Base-by-base conservation (phyloP, 2,329 filamentous ascomycete species). In the Epichloe festucae region DNA sequence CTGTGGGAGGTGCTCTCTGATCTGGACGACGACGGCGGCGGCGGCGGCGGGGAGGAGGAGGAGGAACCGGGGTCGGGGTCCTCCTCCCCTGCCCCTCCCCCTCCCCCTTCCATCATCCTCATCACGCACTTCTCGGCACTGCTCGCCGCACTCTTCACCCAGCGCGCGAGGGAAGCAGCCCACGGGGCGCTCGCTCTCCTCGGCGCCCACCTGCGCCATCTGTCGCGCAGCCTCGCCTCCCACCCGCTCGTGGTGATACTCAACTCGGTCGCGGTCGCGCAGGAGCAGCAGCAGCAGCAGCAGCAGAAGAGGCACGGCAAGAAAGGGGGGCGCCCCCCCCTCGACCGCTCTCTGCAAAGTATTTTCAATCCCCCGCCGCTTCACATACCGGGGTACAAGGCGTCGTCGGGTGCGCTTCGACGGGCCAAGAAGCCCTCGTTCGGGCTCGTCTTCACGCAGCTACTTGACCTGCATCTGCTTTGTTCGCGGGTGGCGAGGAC, bases 1-100 rank as follows among this genome's bases (percentile, higher is more conserved):
- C 57, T 83, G 17, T 74, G 70, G 70, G 77, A 82, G 60, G 77
- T 77, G 1, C 57, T 83, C 36, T 63, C 60, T 2, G 80, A 83
- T 57, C 56, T 80, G 38, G 69, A 73, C 27, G 65, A 1, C 11
- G 47, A 21, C n/a, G 44, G 3, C 6, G 7, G 11, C 19, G 21
- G 1, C 21, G 5, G 4, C 43, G 21, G 1, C 21, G 21, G 1
- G 1, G 21, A 0, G 0, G 23, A 6, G 1, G 23, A 23, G 5
- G 23, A 3, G 23, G 23, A 7, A 0, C 6, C 23, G 23, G 23
- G 2, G 6, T 2, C 23, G 5, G 23, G 23, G 6, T 3, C 23
- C 21, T 4, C 7, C 23, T 0, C 6, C 23, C 2, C 23, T 0
- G 2, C 7, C 2, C 23, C 23, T 8, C 21, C 4, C 4, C 6